phyloP scores from a whole-genome alignment of 1,284 basidiomycete genomes.

The Mycena sp. region DNA sequence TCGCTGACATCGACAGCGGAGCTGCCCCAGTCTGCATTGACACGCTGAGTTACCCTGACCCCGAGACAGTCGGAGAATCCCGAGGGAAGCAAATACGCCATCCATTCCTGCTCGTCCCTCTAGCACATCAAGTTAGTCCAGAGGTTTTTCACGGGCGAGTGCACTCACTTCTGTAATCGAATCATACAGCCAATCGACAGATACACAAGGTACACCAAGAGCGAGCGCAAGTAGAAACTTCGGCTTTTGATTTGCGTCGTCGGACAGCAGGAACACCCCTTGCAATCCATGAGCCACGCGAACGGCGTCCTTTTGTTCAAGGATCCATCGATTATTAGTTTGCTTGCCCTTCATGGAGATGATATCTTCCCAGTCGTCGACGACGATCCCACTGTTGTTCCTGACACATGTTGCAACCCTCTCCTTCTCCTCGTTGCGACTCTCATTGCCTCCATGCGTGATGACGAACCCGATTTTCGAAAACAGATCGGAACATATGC shows the following conservation, averaged over 20 bases:
- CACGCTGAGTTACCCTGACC: conserved; percentile 70
- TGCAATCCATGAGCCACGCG: conserved; percentile 43
- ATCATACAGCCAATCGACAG: conserved; percentile 66
- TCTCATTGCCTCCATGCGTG: conserved; percentile 26
- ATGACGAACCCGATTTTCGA: conserved; percentile 31
- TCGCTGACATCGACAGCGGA: conserved; percentile 56
- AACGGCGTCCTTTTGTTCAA: conserved; percentile 54
- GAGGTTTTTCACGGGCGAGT: background rate
- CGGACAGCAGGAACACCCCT: conserved; percentile 75
- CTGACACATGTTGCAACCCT: conserved; percentile 56
- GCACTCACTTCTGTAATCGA: conserved; percentile 52
- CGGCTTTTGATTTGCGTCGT: conserved; percentile 71
- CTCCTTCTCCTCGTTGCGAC: conserved; percentile 49
- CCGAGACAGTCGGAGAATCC: conserved; percentile 65
- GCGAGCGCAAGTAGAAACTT: conserved; percentile 87
- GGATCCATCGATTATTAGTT: conserved; percentile 61
- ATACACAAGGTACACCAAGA: conserved; percentile 87
- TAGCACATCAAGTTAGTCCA: conserved; percentile 20
- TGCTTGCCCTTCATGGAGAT: conserved; percentile 64
- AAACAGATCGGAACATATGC: background rate
- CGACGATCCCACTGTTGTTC: conserved; percentile 64
- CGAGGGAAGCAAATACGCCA: conserved; percentile 70
- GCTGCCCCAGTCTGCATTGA: conserved; percentile 78
- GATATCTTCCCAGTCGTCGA: conserved; percentile 75
- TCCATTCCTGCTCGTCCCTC: conserved; percentile 60